These are phyloP conservation scores for Telopea speciosissima DNA, from an alignment of 177 flowering plant genomes.

Conservation along the genomic window DNA sequence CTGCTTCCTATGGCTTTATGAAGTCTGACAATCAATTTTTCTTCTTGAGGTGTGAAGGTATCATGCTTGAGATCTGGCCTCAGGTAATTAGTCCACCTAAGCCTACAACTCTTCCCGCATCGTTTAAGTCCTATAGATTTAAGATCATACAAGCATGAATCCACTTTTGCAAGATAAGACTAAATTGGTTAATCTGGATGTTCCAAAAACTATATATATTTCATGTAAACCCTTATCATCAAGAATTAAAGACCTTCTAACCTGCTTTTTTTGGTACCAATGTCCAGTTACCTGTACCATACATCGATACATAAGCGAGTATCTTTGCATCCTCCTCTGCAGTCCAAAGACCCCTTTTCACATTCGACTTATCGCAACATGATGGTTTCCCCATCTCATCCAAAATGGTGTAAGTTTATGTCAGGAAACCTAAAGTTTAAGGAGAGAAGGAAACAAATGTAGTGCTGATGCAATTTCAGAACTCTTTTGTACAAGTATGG, in stretches of 20 bases:
- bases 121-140: constrained; percentile 51
- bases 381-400: constrained; percentile 54
- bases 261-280: constrained; percentile 76
- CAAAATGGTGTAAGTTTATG: not conserved
- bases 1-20: constrained; percentile 87
- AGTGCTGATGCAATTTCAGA: constrained; percentile 8
- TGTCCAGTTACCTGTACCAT: constrained; percentile 83
- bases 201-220: not conserved
- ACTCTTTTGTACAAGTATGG: constrained; percentile 14
- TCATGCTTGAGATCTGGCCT: constrained; percentile 70
- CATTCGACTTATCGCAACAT: constrained; percentile 55
- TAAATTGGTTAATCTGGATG: not conserved
- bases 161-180: not conserved
- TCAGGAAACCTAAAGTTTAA: not conserved
- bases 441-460: not conserved
- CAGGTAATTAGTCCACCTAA: constrained; percentile 65
- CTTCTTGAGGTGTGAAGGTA: constrained; percentile 70
- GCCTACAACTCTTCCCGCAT: constrained; percentile 84
- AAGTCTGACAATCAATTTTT: constrained; percentile 55
- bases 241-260: constrained; percentile 11
- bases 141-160: not conserved
- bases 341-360: constrained; percentile 55
- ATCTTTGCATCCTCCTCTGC: constrained; percentile 74
- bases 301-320: constrained; percentile 45
- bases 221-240: not conserved